Evolutionary conservation across 208 protist species (phyloP).

Genomic region (Porcisia deanei): DNA sequence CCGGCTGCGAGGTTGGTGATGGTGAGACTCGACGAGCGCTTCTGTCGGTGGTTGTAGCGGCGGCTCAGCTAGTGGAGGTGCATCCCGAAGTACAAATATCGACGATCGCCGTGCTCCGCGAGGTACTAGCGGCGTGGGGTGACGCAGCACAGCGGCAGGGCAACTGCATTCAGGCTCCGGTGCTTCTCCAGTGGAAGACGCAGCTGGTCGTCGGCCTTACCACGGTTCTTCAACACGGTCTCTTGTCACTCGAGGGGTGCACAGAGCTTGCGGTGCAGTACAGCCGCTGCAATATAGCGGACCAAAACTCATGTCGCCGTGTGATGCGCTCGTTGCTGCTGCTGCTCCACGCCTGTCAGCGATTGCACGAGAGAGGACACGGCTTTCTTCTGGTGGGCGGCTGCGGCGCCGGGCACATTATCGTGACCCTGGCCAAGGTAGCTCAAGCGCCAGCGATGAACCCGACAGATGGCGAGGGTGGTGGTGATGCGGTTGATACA

Average conservation of each 20-base stretch:
- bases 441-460: conserved; percentile 21
- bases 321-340: conserved; percentile 50
- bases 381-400: conserved; percentile 30
- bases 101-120: conserved; percentile 41
- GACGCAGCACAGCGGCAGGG: conserved; percentile 15
- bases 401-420: conserved; percentile 38
- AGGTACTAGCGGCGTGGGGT: conserved; percentile 34
- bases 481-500: conserved; percentile 29
- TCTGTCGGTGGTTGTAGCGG: conserved; percentile 49
- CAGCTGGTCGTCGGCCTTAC: conserved; percentile 55
- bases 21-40: conserved; percentile 25
- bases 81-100: conserved; percentile 56
- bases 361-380: conserved; percentile 37
- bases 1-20: neutral
- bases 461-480: neutral
- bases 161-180: conserved; percentile 13
- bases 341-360: conserved; percentile 56
- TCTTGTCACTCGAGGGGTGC: conserved; percentile 46
- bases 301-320: conserved; percentile 50
- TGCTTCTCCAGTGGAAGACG: conserved; percentile 55
- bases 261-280: conserved; percentile 51
- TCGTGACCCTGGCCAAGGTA: conserved; percentile 37
- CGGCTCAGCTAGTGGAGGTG: conserved; percentile 57
- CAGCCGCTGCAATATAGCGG: conserved; percentile 51
- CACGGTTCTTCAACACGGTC: conserved; percentile 54